These are phyloP conservation scores for Protea cynaroides DNA, from an alignment of 164 flowering plant genomes.

Conservation along the genomic window DNA sequence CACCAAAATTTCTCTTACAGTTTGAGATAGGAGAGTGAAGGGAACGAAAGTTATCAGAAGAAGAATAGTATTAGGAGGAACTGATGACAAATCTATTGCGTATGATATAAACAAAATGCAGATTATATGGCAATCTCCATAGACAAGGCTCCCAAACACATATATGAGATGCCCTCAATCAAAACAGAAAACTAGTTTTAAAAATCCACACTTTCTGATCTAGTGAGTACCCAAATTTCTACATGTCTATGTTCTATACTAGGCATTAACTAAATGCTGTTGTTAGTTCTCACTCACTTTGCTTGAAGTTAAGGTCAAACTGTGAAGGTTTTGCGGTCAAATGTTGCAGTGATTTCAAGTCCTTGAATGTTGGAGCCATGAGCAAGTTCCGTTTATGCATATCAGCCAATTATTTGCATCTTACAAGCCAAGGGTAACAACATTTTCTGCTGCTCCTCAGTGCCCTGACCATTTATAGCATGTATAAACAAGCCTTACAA, in stretches of 20 bases:
- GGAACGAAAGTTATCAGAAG: background rate
- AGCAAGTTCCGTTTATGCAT: too few species aligned
- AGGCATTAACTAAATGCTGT: too few species aligned
- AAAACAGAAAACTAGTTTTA: too few species aligned
- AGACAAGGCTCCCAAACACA: too few species aligned
- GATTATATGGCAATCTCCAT: too few species aligned
- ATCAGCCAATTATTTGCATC: conserved; percentile 99
- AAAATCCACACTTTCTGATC: too few species aligned
- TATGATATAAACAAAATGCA: too few species aligned
- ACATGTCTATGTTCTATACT: too few species aligned
- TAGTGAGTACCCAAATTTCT: too few species aligned
- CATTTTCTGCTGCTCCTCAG: conserved; percentile 86
- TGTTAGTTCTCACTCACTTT: conserved; percentile 49
- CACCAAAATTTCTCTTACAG: conserved; percentile 3
- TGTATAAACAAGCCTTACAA: conserved; percentile 90
- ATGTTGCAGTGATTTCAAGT: conserved; percentile 95
- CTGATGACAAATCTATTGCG: too few species aligned
- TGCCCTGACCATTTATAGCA: conserved; percentile 91
- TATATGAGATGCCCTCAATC: too few species aligned
- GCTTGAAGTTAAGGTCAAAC: conserved; percentile 92
- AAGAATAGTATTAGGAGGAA: too few species aligned
- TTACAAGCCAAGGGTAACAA: conserved; percentile 88
- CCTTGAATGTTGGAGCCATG: conserved; percentile 99
- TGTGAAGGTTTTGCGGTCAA: conserved; percentile 72
- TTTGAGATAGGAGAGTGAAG: background rate